Evolutionary conservation across 2,329 filamentous ascomycete species (phyloP).

Genomic region (Claviceps arundinis): DNA sequence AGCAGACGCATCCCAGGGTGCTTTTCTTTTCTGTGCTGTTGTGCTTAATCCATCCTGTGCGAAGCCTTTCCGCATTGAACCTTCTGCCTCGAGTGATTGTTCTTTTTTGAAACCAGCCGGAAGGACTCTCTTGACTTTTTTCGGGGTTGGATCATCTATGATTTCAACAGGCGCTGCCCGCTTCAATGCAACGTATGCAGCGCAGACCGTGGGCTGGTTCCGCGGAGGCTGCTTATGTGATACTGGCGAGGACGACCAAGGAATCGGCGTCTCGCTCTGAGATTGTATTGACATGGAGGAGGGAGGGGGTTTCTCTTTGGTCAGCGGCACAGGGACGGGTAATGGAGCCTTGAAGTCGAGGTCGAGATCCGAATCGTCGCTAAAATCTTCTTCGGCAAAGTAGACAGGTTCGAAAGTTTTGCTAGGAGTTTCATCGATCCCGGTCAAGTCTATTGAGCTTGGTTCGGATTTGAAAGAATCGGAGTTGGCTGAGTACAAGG

Average conservation of each 20-base stretch:
- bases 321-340: conserved; percentile 27
- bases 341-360: conserved; percentile 51
- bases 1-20: conserved; percentile 58
- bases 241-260: conserved; percentile 60
- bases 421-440: conserved; percentile 10
- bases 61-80: conserved; percentile 1
- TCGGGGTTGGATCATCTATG: conserved; percentile 12
- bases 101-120: conserved; percentile 32
- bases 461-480: conserved; percentile 31
- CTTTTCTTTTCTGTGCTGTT: conserved; percentile 21
- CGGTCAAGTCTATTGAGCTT: conserved; percentile 22
- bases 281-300: conserved; percentile 16
- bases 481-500: conserved; percentile 27
- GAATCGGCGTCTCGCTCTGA: conserved; percentile 26
- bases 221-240: conserved; percentile 31
- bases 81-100: conserved; percentile 22
- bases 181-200: conserved; percentile 22
- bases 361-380: conserved; percentile 68
- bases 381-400: conserved; percentile 74
- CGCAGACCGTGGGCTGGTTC: conserved; percentile 8
- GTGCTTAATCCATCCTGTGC: conserved; percentile 13
- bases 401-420: conserved; percentile 30
- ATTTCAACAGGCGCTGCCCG: conserved; percentile 24
- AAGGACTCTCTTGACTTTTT: conserved; percentile 46
- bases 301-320: conserved; percentile 15